These are phyloP conservation scores for Helotiales sp. DNA, from an alignment of 2,329 filamentous ascomycete species.

Conservation along the genomic window DNA sequence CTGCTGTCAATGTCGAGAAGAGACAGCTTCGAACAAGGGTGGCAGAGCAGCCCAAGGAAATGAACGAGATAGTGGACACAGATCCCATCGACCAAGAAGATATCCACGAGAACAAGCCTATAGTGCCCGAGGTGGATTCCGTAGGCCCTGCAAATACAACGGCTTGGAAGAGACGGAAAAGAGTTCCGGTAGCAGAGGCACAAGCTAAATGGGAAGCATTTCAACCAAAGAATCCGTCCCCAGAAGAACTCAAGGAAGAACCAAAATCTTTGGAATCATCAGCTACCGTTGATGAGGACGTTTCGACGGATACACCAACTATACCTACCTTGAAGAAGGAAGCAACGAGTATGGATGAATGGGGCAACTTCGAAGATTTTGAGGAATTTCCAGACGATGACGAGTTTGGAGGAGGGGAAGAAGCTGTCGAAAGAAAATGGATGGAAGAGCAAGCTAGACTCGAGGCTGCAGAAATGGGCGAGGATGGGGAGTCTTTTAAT, in stretches of 20 bases:
- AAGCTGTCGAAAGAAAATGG: conserved; percentile 64
- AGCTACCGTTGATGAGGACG: conserved; percentile 5
- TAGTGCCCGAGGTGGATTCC: conserved; percentile 12
- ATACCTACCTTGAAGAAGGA: conserved; percentile 48
- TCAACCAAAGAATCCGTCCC: conserved; percentile 21
- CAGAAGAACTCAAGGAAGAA: conserved; percentile 3
- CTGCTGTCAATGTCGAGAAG: conserved; percentile 21
- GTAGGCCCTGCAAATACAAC: conserved; percentile 10
- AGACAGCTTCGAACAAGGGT: conserved; percentile 18
- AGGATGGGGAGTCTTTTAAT: conserved; percentile 33
- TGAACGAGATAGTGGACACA: conserved; percentile 18
- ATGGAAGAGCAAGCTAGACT: conserved; percentile 75
- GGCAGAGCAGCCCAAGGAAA: conserved; percentile 12
- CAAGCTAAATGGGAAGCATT: conserved; percentile 34
- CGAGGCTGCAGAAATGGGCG: conserved; percentile 54
- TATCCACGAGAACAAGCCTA: conserved; percentile 22
- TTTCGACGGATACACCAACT: conserved; percentile 14
- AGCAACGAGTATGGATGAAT: conserved; percentile 49
- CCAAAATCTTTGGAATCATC: conserved; percentile 6
- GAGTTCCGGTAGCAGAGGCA: conserved; percentile 25
- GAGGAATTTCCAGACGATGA: conserved; percentile 54
- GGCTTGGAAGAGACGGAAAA: conserved; percentile 16
- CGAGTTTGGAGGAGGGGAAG: conserved; percentile 53
- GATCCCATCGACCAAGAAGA: conserved; percentile 15
- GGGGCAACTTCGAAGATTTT: conserved; percentile 56